phyloP scores from a whole-genome alignment of 192 early-diverging fungal species.

The Thoreauomyces humboldtii region DNA sequence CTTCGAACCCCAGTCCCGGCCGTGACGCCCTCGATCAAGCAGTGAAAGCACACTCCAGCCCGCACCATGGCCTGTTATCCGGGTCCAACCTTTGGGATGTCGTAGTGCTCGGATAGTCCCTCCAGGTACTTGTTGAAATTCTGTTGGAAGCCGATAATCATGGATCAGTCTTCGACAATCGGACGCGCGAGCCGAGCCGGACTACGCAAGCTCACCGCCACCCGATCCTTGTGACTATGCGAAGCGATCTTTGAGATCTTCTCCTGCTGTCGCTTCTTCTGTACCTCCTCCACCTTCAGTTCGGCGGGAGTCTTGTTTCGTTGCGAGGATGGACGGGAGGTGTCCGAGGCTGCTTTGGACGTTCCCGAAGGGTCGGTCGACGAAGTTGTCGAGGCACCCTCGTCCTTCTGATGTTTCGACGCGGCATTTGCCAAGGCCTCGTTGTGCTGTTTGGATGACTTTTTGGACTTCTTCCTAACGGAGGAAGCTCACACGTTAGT shows the following conservation, averaged over 20 bases:
- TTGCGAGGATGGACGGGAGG: too few relatives aligned
- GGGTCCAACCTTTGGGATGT: constrained; percentile 79
- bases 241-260: constrained; percentile 61
- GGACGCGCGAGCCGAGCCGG: too few relatives aligned
- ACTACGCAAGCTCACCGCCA: constrained; percentile 51
- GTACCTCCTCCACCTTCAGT: constrained; percentile 66
- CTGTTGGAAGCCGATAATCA: constrained; percentile 15
- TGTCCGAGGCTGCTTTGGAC: too few relatives aligned
- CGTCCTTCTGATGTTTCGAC: too few relatives aligned
- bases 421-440: constrained; percentile 41
- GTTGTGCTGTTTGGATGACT: constrained; percentile 55
- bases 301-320: constrained; percentile 67
- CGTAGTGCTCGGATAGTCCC: constrained; percentile 74
- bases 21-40: too few relatives aligned
- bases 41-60: too few relatives aligned
- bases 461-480: constrained; percentile 33
- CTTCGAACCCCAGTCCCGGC: too few relatives aligned
- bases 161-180: too few relatives aligned
- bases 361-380: too few relatives aligned
- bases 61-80: too few relatives aligned
- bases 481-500: too few relatives aligned
- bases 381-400: too few relatives aligned
- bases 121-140: constrained; percentile 75
- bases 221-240: constrained; percentile 74
- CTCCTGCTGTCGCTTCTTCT: constrained; percentile 64